Conservation (phyloP, 148 eudicot species). For the Agrostemma githago region DNA sequence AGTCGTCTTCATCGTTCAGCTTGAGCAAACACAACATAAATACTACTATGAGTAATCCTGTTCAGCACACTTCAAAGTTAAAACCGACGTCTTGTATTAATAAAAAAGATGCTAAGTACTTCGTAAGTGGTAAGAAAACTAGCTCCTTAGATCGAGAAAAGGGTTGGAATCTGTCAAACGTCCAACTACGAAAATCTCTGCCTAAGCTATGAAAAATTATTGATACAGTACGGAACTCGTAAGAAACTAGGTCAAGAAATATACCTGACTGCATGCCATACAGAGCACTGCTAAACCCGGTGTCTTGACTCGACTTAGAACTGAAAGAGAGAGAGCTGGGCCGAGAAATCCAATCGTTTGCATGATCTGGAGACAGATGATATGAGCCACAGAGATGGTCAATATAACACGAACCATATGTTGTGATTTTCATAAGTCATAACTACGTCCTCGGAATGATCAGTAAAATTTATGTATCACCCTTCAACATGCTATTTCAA, state of each 20-base stretch:
- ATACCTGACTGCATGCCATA: constrained; percentile 99
- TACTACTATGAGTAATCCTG: not conserved
- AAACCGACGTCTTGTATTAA: no score
- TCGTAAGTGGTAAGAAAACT: no score
- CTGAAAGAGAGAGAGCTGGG: constrained; percentile 90
- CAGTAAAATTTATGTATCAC: no score
- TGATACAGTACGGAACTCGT: not conserved
- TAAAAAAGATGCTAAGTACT: no score
- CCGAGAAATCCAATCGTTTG: constrained; percentile 94
- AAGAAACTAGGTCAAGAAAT: not conserved
- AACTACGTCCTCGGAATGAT: not conserved
- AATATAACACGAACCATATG: not conserved
- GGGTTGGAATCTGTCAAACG: no score
- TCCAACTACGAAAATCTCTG: no score
- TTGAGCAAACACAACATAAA: no score
- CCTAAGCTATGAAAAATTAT: not conserved
- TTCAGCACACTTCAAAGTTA: no score
- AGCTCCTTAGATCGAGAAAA: no score
- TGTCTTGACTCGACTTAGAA: constrained; percentile 66
- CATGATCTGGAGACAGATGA: constrained; percentile 65
- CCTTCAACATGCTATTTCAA: not conserved
- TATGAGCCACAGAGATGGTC: not conserved
- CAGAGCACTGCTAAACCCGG: constrained; percentile 90
- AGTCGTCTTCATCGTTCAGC: no score
- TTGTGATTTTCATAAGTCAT: not conserved